A percentile compares a stretch with the other conserved stretches of the same genome.
Conservation (phyloP, 768 basidiomycete species). For the Suillus lakei region DNA sequence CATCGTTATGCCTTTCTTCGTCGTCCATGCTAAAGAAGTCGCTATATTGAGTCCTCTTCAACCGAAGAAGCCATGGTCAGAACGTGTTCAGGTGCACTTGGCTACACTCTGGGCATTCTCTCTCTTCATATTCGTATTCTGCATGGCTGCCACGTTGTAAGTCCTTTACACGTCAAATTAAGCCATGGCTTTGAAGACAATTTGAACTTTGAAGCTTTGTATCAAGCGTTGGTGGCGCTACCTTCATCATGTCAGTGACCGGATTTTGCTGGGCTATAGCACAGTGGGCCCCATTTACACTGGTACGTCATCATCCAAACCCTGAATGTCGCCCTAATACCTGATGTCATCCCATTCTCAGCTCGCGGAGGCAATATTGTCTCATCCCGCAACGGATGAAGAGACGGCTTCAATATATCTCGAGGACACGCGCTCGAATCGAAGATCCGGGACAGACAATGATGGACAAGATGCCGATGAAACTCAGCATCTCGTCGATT, state of each 20-base stretch:
- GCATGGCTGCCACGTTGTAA: slow-evolving; percentile 87
- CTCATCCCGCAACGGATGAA: slow-evolving; percentile 51
- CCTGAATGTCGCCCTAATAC: slow-evolving; percentile 18
- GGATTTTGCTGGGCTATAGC: slow-evolving; percentile 95
- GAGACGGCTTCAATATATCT: slow-evolving; percentile 23
- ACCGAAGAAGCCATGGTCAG: slow-evolving; percentile 36
- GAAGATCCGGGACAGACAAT: slow-evolving; percentile 11
- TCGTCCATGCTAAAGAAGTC: slow-evolving; percentile 29
- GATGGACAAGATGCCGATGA: slow-evolving; percentile 35
- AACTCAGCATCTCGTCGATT: slow-evolving; percentile 25
- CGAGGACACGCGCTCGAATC: slow-evolving; percentile 38
- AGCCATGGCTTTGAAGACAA: slow-evolving; percentile 9
- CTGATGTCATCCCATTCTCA: slow-evolving; percentile 33
- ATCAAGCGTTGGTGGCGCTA: slow-evolving; percentile 70
- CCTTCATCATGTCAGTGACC: slow-evolving; percentile 72
- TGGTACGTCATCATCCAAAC: slow-evolving; percentile 53
- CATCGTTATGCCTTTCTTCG: slow-evolving; percentile 72
- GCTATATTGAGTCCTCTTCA: slow-evolving; percentile 19
- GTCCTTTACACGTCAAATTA: slow-evolving; percentile 37
- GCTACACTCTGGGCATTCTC: slow-evolving; percentile 79
- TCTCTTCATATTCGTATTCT: slow-evolving; percentile 71
- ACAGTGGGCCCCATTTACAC: slow-evolving; percentile 91
- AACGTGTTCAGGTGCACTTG: slow-evolving; percentile 60
- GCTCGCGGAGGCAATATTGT: slow-evolving; percentile 87
- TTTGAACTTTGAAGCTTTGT: slow-evolving; percentile 57